These are phyloP conservation scores for Nicotiana knightiana DNA, from an alignment of 257 asterid genomes.

Conservation along the genomic window DNA sequence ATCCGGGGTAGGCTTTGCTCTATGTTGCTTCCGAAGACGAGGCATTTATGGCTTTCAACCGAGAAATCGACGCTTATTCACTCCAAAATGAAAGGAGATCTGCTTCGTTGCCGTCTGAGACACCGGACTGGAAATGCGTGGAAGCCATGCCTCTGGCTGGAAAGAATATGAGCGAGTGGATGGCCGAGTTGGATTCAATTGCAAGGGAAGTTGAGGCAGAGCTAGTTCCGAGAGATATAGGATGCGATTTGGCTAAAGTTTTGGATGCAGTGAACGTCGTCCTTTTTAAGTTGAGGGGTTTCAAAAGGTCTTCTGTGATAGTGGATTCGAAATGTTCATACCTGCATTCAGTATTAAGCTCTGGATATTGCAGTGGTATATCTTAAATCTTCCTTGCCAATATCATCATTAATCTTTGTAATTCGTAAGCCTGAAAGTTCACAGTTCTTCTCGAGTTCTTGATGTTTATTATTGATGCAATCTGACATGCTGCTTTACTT, in stretches of 20 bases:
- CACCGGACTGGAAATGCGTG: conserved; percentile 39
- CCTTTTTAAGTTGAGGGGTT: conserved; percentile 66
- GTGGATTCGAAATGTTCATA: conserved; percentile 77
- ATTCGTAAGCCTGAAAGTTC: background rate
- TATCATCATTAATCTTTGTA: background rate
- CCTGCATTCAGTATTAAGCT: conserved; percentile 77
- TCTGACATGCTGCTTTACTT: conserved; percentile 17
- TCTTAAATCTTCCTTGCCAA: background rate
- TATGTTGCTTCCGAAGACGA: conserved; percentile 84
- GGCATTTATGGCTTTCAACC: conserved; percentile 60
- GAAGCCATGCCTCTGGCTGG: conserved; percentile 74
- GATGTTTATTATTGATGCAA: background rate
- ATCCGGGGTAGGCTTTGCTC: conserved; percentile 58
- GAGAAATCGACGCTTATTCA: conserved; percentile 55
- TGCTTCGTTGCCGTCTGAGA: conserved; percentile 21
- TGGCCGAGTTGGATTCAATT: conserved; percentile 64
- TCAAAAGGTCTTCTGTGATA: conserved; percentile 61
- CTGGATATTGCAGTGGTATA: conserved; percentile 71
- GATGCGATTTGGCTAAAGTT: conserved; percentile 73
- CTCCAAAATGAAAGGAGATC: conserved; percentile 53
- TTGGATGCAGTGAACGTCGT: conserved; percentile 81
- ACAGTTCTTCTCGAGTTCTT: background rate
- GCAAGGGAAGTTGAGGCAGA: conserved; percentile 91
- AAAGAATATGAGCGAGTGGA: conserved; percentile 66
- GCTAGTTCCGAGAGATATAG: conserved; percentile 74